Evolutionary conservation across 2,329 filamentous ascomycete genomes (phyloP).

Genomic region (Talaromyces pinophilus): DNA sequence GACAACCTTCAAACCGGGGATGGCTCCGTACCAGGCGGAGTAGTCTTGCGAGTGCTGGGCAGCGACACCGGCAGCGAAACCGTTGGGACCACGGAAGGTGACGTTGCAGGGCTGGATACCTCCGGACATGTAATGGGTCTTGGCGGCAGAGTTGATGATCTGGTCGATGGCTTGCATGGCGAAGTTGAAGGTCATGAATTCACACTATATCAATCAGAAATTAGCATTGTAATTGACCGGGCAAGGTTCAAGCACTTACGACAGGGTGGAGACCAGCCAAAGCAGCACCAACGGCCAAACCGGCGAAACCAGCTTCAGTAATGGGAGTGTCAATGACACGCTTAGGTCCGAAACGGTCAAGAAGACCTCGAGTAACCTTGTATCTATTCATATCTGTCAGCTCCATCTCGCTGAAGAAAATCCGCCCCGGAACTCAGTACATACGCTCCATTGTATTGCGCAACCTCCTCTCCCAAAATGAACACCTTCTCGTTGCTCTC

Average conservation of each 20-base stretch:
- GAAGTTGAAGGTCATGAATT: slow-evolving; percentile 99
- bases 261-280: slow-evolving; percentile 92
- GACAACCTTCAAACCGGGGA: slow-evolving; percentile 96
- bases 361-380: slow-evolving; percentile 97
- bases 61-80: slow-evolving; percentile 91
- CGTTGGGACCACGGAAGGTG: slow-evolving; percentile 98
- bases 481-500: slow-evolving; percentile 94
- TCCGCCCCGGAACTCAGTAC: slow-evolving; percentile 27
- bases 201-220: slow-evolving; percentile 62
- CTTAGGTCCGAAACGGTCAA: slow-evolving; percentile 97
- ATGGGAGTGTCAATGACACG: slow-evolving; percentile 98
- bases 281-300: slow-evolving; percentile 91
- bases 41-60: slow-evolving; percentile 99
- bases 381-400: slow-evolving; percentile 61
- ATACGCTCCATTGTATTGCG: slow-evolving; percentile 96
- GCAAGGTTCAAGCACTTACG: slow-evolving; percentile 57
- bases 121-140: slow-evolving; percentile 99
- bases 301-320: slow-evolving; percentile 93
- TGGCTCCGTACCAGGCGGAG: slow-evolving; percentile 97
- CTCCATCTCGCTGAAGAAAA: slow-evolving; percentile 20
- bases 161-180: slow-evolving; percentile 99
- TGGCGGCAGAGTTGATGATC: slow-evolving; percentile 97
- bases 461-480: slow-evolving; percentile 94
- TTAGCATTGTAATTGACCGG: neutral
- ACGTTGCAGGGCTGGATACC: slow-evolving; percentile 99